A percentile compares a stretch with the other conserved stretches of the same genome.
Evolutionary conservation across 768 basidiomycete genomes (phyloP).

Genomic region (Kwoniella sp.): DNA sequence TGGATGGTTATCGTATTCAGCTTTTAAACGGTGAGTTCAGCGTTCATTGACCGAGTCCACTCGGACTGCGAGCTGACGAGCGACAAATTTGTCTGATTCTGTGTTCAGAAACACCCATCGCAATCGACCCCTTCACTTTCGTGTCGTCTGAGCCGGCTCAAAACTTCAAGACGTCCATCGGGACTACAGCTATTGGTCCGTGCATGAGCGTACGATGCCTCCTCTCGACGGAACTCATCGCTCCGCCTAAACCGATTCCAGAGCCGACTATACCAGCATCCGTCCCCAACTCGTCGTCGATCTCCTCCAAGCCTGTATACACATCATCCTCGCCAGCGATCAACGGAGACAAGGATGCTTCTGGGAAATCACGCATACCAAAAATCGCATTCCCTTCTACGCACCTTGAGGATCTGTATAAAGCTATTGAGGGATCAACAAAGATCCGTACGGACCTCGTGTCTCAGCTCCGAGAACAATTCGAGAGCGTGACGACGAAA

Average conservation of each 20-base stretch:
- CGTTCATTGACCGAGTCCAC: background rate
- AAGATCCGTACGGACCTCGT: conserved; percentile 42
- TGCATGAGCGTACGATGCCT: conserved; percentile 32
- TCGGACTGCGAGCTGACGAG: background rate
- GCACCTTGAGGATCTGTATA: conserved; percentile 45
- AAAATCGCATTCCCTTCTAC: conserved; percentile 44
- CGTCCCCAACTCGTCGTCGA: conserved; percentile 10
- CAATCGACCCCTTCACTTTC: conserved; percentile 53
- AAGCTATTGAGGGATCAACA: conserved; percentile 45
- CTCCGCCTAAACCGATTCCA: conserved; percentile 2
- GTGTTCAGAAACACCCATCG: conserved; percentile 47
- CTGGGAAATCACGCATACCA: conserved; percentile 23
- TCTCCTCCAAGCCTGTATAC: conserved; percentile 7
- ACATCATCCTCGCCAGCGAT: background rate
- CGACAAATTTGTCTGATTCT: too few species aligned
- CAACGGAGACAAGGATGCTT: conserved; percentile 3
- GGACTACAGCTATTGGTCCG: conserved; percentile 31
- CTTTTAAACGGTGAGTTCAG: conserved; percentile 74
- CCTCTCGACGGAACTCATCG: conserved; percentile 23
- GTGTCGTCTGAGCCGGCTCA: conserved; percentile 30
- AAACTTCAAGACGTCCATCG: conserved; percentile 32
- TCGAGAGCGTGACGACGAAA: conserved; percentile 46
- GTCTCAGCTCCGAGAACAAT: conserved; percentile 40
- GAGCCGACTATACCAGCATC: conserved; percentile 3
- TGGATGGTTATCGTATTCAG: conserved; percentile 74